Percentiles rank a stretch among this genome's conserved stretches.
Conservation (phyloP, 2,329 filamentous ascomycete species). For the Diaporthe ilicicola region DNA sequence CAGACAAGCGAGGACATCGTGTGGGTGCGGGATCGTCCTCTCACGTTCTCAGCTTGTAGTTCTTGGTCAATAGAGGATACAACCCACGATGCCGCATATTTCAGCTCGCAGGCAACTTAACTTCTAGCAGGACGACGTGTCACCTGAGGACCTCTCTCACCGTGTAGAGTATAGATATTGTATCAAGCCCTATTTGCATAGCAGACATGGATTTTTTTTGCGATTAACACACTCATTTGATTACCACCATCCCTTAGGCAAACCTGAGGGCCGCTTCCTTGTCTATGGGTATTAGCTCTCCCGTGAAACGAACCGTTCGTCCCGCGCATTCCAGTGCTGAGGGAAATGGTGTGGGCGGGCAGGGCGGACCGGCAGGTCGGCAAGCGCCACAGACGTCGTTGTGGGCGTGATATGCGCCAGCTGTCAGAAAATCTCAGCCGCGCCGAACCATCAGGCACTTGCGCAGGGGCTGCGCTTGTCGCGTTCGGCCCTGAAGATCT, state of each 20-base stretch:
- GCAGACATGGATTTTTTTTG: too few species aligned
- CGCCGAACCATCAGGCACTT: not conserved
- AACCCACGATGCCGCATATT: not conserved
- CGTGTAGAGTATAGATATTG: too few species aligned
- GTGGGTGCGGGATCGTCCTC: too few species aligned
- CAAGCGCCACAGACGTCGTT: conserved; percentile 15
- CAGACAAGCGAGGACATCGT: too few species aligned
- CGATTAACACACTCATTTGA: too few species aligned
- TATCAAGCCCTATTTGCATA: too few species aligned
- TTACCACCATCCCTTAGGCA: not conserved
- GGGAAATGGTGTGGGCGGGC: not conserved
- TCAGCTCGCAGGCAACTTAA: not conserved
- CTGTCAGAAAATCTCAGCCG: conserved; percentile 10
- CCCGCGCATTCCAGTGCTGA: not conserved
- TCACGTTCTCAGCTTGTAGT: not conserved
- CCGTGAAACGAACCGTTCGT: conserved; percentile 3
- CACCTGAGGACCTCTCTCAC: too few species aligned
- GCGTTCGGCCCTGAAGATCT: conserved; percentile 23
- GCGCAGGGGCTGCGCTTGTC: conserved; percentile 11
- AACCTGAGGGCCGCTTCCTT: not conserved
- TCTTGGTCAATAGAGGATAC: not conserved
- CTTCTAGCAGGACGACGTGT: not conserved
- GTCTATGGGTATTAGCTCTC: not conserved
- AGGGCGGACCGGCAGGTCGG: too few species aligned
- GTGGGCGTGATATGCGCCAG: conserved; percentile 11